Conservation (phyloP, 2,329 filamentous ascomycete species). For the Aureobasidium uvarum region DNA sequence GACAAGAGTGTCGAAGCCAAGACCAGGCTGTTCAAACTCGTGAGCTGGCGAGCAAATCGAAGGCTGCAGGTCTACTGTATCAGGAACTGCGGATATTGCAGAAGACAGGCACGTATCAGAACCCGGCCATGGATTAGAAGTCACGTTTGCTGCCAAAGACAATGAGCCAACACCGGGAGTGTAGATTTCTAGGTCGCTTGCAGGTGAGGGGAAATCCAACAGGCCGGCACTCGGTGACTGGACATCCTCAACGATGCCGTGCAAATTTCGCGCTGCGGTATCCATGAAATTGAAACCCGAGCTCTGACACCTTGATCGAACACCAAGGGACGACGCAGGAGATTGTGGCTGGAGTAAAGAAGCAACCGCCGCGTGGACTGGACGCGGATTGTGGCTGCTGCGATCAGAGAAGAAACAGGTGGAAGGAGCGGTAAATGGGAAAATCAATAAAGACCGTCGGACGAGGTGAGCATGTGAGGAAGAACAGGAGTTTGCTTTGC, state of each 20-base stretch:
- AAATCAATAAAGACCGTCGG: slow-evolving; percentile 5
- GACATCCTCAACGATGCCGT: slow-evolving; percentile 12
- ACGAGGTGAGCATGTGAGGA: slow-evolving; percentile 14
- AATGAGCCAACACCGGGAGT: slow-evolving; percentile 10
- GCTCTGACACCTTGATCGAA: slow-evolving; percentile 17
- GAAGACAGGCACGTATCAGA: slow-evolving; percentile 16
- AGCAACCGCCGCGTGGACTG: background rate
- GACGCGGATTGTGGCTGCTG: slow-evolving; percentile 19
- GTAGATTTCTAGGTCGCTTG: slow-evolving; percentile 23
- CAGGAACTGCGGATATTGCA: slow-evolving; percentile 12
- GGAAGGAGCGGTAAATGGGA: slow-evolving; percentile 3
- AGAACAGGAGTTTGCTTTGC: slow-evolving; percentile 23
- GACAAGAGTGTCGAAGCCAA: slow-evolving; percentile 27
- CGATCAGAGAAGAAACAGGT: slow-evolving; percentile 4
- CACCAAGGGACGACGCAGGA: background rate
- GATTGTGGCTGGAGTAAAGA: slow-evolving; percentile 6
- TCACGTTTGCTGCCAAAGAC: slow-evolving; percentile 20
- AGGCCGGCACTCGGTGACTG: slow-evolving; percentile 14
- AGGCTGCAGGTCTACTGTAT: slow-evolving; percentile 2
- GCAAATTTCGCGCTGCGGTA: slow-evolving; percentile 22
- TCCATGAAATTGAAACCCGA: slow-evolving; percentile 22
- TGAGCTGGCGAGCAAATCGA: background rate
- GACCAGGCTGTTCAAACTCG: slow-evolving; percentile 15
- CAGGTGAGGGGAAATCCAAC: slow-evolving; percentile 23
- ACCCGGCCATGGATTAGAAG: slow-evolving; percentile 12